Conservation (phyloP, 169 alveolate genomes). For the Cryptosporidium ryanae region DNA sequence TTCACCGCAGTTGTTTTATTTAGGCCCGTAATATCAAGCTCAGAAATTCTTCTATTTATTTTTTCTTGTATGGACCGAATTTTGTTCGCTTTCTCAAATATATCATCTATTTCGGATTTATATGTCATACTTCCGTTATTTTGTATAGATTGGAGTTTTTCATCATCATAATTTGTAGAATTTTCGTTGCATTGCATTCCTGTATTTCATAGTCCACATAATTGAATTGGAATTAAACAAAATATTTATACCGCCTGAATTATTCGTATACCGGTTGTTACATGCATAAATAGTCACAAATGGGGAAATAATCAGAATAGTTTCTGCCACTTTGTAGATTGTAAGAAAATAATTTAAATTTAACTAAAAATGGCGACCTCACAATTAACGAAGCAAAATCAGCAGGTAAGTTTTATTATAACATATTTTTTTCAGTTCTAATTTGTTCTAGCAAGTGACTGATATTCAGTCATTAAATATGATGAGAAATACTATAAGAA, state of each 20-base stretch:
- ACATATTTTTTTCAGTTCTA: conserved; percentile 1
- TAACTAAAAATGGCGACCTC: conserved; percentile 55
- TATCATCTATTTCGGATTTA: too few relatives aligned
- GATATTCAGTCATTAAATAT: conserved; percentile 79
- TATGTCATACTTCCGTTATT: not conserved
- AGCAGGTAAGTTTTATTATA: conserved; percentile 37
- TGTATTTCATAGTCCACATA: not conserved
- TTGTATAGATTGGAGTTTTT: too few relatives aligned
- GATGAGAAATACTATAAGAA: conserved; percentile 80
- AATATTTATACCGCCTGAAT: conserved; percentile 16
- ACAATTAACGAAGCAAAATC: conserved; percentile 42
- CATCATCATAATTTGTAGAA: not conserved
- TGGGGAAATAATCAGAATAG: conserved; percentile 40
- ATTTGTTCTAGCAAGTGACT: conserved; percentile 78
- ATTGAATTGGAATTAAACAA: conserved; percentile 28
- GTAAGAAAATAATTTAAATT: not conserved
- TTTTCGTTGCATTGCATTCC: not conserved
- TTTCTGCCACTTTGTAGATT: not conserved
- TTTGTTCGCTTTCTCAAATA: conserved; percentile 24
- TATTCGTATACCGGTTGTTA: conserved; percentile 13
- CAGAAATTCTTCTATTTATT: conserved; percentile 8
- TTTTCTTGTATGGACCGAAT: conserved; percentile 5
- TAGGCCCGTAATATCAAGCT: not conserved
- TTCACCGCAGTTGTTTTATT: not conserved
- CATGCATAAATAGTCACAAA: conserved; percentile 41